A percentile compares a stretch with the other conserved stretches of the same genome.
Evolutionary conservation across 257 asterid species (phyloP).

Genomic region (Solanum rostratum): DNA sequence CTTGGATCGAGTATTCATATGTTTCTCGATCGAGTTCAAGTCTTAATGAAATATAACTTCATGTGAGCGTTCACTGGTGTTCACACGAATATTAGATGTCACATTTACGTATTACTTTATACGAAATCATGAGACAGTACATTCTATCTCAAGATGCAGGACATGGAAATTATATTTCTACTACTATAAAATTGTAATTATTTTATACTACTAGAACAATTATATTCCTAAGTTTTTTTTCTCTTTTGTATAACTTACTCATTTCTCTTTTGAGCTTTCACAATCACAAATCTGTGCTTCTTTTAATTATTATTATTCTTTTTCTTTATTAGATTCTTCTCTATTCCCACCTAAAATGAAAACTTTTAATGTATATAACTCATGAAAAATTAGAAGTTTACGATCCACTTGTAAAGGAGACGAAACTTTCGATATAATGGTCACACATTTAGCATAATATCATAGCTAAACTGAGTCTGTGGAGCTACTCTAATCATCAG

Average conservation of each 20-base stretch:
- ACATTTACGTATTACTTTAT: no score
- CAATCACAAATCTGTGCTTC: neutral
- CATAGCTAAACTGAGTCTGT: neutral
- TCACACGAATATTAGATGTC: no score
- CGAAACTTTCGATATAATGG: neutral
- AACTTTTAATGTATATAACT: neutral
- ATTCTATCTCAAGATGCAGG: no score
- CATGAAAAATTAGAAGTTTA: neutral
- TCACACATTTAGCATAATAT: neutral
- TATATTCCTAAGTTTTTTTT: neutral
- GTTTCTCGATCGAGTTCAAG: no score
- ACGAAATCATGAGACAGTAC: no score
- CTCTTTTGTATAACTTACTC: neutral
- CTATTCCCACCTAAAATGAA: neutral
- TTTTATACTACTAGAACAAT: neutral
- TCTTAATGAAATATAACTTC: no score
- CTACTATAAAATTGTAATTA: no score
- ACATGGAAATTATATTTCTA: no score
- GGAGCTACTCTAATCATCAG: neutral
- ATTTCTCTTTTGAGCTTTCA: neutral
- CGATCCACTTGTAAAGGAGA: neutral
- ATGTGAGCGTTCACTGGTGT: no score
- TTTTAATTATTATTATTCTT: no score
- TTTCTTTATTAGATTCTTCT: neutral
- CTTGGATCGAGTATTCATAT: no score